Conservation (phyloP, 2,329 filamentous ascomycete species). For the Venturia pyrina region DNA sequence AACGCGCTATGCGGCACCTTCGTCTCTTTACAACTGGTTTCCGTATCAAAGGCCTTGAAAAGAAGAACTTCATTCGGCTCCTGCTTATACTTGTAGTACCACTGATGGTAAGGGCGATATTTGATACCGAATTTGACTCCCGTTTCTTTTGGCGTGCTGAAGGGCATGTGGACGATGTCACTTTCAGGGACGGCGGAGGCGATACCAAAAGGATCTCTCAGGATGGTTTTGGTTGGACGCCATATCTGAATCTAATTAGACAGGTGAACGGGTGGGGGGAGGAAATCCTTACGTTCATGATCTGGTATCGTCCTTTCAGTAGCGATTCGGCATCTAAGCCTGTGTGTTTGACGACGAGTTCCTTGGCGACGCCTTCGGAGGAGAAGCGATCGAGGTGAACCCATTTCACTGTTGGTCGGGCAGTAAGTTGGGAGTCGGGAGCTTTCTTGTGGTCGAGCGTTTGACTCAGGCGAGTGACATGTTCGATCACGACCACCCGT, state of each 20-base stretch:
- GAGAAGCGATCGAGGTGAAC: conserved; percentile 8
- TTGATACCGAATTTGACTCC: conserved; percentile 20
- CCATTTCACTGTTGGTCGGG: background rate
- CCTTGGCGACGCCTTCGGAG: background rate
- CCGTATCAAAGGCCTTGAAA: conserved; percentile 28
- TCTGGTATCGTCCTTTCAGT: conserved; percentile 21
- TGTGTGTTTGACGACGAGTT: conserved; percentile 17
- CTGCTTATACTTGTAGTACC: conserved; percentile 24
- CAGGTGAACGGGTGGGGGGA: background rate
- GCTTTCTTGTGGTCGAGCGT: conserved; percentile 9
- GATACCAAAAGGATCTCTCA: conserved; percentile 24
- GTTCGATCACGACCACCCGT: conserved; percentile 3
- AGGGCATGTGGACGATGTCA: conserved; percentile 19
- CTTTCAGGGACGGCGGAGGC: conserved; percentile 23
- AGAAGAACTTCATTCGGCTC: conserved; percentile 23
- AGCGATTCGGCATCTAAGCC: conserved; percentile 23
- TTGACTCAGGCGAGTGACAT: conserved; percentile 2
- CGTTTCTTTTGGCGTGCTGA: conserved; percentile 23
- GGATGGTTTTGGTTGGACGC: conserved; percentile 25
- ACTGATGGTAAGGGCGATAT: conserved; percentile 17
- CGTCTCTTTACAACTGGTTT: conserved; percentile 24
- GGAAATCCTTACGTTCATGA: conserved; percentile 22
- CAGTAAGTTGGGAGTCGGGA: background rate
- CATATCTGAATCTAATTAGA: conserved; percentile 14
- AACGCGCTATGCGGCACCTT: conserved; percentile 27